Percentiles rank a stretch among this genome's conserved stretches.
Evolutionary conservation across 2,329 filamentous ascomycete genomes (phyloP).

Genomic region (Arthrobotrys entomopaga): DNA sequence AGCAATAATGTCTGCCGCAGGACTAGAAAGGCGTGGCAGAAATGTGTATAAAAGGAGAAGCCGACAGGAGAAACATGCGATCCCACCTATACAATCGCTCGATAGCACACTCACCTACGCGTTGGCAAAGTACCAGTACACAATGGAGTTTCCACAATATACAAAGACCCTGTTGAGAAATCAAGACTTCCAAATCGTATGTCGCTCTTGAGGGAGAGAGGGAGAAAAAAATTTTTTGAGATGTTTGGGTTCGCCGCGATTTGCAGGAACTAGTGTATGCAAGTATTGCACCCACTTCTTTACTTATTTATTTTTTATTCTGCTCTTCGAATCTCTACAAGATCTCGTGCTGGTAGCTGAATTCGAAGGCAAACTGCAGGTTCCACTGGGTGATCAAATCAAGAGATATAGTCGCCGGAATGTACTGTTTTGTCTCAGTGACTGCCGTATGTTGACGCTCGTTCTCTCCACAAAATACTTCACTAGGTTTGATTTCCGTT

Average conservation of each 20-base stretch:
- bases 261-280: conserved; percentile 28
- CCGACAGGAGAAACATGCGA: conserved; percentile 47
- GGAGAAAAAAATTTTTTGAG: conserved; percentile 1
- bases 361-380: not conserved
- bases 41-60: conserved; percentile 55
- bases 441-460: not conserved
- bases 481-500: conserved; percentile 7
- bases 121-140: not conserved
- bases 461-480: not conserved
- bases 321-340: not conserved
- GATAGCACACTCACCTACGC: conserved; percentile 28
- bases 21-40: conserved; percentile 17
- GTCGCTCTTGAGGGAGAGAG: not conserved
- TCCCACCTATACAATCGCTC: conserved; percentile 24
- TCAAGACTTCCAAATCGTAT: conserved; percentile 10
- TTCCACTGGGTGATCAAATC: conserved; percentile 12
- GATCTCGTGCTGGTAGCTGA: conserved; percentile 13
- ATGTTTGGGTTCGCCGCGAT: conserved; percentile 25
- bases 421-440: conserved; percentile 9
- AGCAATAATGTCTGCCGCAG: conserved; percentile 41
- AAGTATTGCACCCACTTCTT: conserved; percentile 20
- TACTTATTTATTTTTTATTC: not conserved
- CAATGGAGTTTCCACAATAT: not conserved
- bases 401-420: conserved; percentile 18
- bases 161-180: not conserved